Evolutionary conservation across 2,329 filamentous ascomycete species (phyloP), one percentile per base, ranked within the genome.

Genomic region (Graphilbum fragrans): DNA sequence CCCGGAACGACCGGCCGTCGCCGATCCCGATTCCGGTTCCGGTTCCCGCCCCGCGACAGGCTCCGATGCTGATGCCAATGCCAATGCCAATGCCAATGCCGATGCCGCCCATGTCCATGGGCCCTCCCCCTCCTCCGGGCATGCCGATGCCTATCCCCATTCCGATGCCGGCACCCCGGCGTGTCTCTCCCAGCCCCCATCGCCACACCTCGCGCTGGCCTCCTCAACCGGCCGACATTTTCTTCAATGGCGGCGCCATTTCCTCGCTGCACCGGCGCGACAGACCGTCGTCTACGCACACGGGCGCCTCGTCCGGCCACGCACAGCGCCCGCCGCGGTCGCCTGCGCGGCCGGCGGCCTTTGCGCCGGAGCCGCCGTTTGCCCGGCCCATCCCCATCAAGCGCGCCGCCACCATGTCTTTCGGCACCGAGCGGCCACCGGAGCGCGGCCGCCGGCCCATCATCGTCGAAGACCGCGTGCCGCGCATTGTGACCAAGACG

Each of bases 331-430:
- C 23, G 23, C 23, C 23, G 7, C 23, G 23, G 35, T 35, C 29
- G 6, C 9, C 29, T 6, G n/a, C 29, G 29, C 29, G 29, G 7
- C 29, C 29, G 7, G 9, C 29, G 6, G 7, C n/a, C n/a, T 18
- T 19, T 34, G 23, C 37, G 31, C 50, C 44, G 4, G 47, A 49
- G 18, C 43, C 47, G 16, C 42, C 44, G 2, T 23, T 18, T n/a
- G 7, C 16, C 9, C 38, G 35, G 32, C 50, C 51, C 19, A 51
- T 50, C 40, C 48, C 48, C n/a, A 49, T 53, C 39, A 49, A 52
- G 43, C 52, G 53, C 34, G 47, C 51, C 31, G 48, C 50, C n/a
- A 55, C 51, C 33, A 43, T 50, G 33, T 49, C 52, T 17, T 50
- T 52, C 25, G 44, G 37, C 27, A 7, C 36, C n/a, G 37, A 40